A percentile compares a stretch with the other conserved stretches of the same genome.
Evolutionary conservation across 306 rosid species (phyloP).

Genomic region (Medicago truncatula): MtrunA17r5.0-ANR NC_053047.1:14553001-14553500

Average conservation of each 20-base stretch:
- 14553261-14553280: conserved; percentile 61
- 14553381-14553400: conserved; percentile 84
- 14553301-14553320: conserved; percentile 56
- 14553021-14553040: neutral
- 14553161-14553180: too few relatives aligned
- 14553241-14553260: conserved; percentile 5
- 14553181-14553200: too few relatives aligned
- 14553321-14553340: conserved; percentile 75
- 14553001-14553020: conserved; percentile 40
- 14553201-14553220: too few relatives aligned
- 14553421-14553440: conserved; percentile 44
- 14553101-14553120: neutral
- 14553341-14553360: conserved; percentile 67
- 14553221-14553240: conserved; percentile 13
- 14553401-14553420: conserved; percentile 85
- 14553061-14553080: neutral
- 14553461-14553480: conserved; percentile 21
- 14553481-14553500: conserved; percentile 35
- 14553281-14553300: conserved; percentile 60
- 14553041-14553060: neutral
- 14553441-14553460: conserved; percentile 43
- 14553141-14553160: too few relatives aligned
- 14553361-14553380: conserved; percentile 65
- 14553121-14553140: too few relatives aligned
- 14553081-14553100: neutral